phyloP scores from a whole-genome alignment of 2,329 filamentous ascomycete genomes.

The Amauroascus niger region DNA sequence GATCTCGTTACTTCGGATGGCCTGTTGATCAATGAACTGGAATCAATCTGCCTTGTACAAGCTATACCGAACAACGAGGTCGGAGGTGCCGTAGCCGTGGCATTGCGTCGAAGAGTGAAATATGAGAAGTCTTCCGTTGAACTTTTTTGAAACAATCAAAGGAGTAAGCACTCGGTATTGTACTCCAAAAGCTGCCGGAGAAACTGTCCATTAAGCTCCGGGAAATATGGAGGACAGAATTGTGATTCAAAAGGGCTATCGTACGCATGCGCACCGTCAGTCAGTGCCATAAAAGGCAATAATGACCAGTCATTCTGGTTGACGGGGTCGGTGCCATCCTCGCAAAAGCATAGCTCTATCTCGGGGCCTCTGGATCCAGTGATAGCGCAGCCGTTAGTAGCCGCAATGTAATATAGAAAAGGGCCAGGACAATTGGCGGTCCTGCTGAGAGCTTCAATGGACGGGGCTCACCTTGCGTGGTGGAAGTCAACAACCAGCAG shows the following conservation, averaged over 20 bases:
- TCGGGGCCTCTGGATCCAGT: constrained; percentile 60
- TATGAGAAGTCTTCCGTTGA: constrained; percentile 96
- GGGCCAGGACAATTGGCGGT: neutral
- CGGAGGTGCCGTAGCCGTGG: constrained; percentile 41
- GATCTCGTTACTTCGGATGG: constrained; percentile 89
- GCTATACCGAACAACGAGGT: constrained; percentile 92
- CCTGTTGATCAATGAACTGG: constrained; percentile 63
- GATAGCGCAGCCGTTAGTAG: neutral
- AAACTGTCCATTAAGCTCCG: neutral
- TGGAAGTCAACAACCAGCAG: constrained; percentile 77
- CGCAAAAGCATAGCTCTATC: constrained; percentile 83
- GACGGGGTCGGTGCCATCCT: constrained; percentile 67
- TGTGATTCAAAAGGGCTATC: constrained; percentile 10
- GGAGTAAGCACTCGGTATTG: neutral
- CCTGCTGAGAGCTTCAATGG: neutral
- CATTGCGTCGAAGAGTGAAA: constrained; percentile 69
- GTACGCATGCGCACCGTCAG: constrained; percentile 88
- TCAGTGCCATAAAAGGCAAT: constrained; percentile 92
- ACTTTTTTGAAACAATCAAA: constrained; percentile 36
- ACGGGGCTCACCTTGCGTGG: constrained; percentile 50
- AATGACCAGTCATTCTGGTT: constrained; percentile 80
- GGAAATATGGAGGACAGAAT: neutral
- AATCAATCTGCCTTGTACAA: constrained; percentile 84
- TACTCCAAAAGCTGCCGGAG: neutral
- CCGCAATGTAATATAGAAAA: neutral